phyloP scores from a whole-genome alignment of 1,284 basidiomycete species.

The Erythrobasidium hasegawianum region DNA sequence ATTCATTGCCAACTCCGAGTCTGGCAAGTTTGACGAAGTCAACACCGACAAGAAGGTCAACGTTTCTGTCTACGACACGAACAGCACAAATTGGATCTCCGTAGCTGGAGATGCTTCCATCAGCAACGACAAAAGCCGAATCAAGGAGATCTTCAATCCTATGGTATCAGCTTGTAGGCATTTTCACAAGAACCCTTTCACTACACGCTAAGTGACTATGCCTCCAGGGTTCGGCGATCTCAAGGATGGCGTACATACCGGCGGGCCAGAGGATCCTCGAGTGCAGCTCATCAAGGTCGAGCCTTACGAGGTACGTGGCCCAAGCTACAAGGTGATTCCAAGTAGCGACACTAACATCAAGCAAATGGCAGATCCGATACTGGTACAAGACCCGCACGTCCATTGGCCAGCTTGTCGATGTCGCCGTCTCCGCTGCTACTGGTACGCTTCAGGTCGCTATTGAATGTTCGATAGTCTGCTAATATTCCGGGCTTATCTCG shows the following conservation, averaged over 20 bases:
- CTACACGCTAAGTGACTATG: no score
- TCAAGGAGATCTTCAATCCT: constrained; percentile 36
- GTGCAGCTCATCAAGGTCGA: constrained; percentile 28
- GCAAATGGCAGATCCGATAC: constrained; percentile 10
- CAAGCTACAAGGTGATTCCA: no score
- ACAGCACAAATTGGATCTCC: constrained; percentile 31
- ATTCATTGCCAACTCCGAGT: constrained; percentile 33
- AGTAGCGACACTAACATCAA: no score
- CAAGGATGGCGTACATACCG: constrained; percentile 25
- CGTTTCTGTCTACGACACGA: constrained; percentile 28
- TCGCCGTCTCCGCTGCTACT: constrained; percentile 22
- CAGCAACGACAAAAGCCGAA: constrained; percentile 22
- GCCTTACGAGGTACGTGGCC: constrained; percentile 26
- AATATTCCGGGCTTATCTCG: no score
- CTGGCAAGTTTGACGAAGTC: constrained; percentile 32
- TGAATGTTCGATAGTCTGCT: no score
- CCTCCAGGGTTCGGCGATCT: constrained; percentile 30
- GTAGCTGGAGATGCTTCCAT: constrained; percentile 21
- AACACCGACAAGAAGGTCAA: constrained; percentile 28
- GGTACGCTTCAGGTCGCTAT: no score
- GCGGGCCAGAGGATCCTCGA: constrained; percentile 19
- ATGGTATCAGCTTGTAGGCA: constrained; percentile 23
- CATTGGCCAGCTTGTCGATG: constrained; percentile 16
- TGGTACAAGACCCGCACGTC: background rate
- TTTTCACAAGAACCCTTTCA: no score